Evolutionary conservation across 495 filamentous ascomycete genomes (phyloP).

Genomic region (Mytilinidion resinicola): DNA sequence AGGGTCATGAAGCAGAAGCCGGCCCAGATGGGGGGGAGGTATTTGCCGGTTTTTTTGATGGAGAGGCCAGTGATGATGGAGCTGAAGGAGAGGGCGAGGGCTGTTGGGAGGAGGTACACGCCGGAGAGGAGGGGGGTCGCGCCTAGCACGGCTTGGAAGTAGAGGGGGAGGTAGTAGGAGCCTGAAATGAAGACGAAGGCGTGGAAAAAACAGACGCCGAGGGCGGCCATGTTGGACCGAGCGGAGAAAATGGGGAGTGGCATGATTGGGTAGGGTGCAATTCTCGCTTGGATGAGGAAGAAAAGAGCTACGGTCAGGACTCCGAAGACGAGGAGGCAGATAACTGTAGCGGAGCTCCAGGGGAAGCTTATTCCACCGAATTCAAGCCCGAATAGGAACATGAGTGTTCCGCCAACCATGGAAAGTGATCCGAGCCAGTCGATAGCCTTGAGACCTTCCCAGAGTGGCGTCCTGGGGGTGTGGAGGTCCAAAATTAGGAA

Average conservation of each 20-base stretch:
- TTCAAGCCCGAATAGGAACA: slow-evolving; percentile 49
- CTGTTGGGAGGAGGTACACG: slow-evolving; percentile 72
- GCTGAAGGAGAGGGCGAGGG: slow-evolving; percentile 58
- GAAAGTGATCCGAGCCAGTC: slow-evolving; percentile 66
- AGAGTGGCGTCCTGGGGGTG: slow-evolving; percentile 65
- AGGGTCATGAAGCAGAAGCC: slow-evolving; percentile 55
- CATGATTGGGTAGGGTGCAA: slow-evolving; percentile 73
- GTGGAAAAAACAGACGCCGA: slow-evolving; percentile 31
- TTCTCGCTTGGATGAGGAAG: slow-evolving; percentile 59
- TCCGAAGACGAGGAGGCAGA: slow-evolving; percentile 76
- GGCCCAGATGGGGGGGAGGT: slow-evolving; percentile 47
- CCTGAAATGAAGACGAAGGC: slow-evolving; percentile 32
- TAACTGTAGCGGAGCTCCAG: slow-evolving; percentile 67
- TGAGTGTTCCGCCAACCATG: slow-evolving; percentile 70
- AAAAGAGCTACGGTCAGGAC: slow-evolving; percentile 56
- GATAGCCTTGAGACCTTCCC: slow-evolving; percentile 63
- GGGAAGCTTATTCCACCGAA: slow-evolving; percentile 58
- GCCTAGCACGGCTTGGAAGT: slow-evolving; percentile 51
- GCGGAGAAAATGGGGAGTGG: slow-evolving; percentile 61
- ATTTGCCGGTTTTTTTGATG: slow-evolving; percentile 67
- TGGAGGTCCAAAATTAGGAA: slow-evolving; percentile 68
- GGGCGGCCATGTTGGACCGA: slow-evolving; percentile 24
- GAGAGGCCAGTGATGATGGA: slow-evolving; percentile 60
- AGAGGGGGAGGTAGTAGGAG: slow-evolving; percentile 30
- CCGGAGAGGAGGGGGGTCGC: slow-evolving; percentile 68